Percentiles rank a stretch among this genome's conserved stretches.
These are phyloP conservation scores for Kodamaea alishanica DNA, from an alignment of 1,139 yeast genomes.

Conservation along the genomic window DNA sequence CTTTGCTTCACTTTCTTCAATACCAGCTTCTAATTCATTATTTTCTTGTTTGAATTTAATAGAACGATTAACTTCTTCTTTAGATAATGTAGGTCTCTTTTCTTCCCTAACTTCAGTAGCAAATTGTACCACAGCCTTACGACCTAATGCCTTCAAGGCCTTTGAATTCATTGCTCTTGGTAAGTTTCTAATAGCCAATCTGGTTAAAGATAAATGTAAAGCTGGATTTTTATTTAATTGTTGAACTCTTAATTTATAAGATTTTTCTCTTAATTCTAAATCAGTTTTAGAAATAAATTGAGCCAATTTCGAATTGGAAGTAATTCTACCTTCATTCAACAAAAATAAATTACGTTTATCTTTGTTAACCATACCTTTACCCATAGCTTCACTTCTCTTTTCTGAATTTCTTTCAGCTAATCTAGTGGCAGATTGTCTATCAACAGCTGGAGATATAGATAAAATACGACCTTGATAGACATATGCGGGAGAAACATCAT, in stretches of 20 bases:
- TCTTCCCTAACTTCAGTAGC: conserved; percentile 85
- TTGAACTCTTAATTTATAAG: conserved; percentile 80
- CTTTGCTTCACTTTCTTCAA: conserved; percentile 38
- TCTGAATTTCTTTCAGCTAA: conserved; percentile 71
- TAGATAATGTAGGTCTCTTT: conserved; percentile 77
- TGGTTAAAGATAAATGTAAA: conserved; percentile 83
- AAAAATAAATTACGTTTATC: conserved; percentile 84
- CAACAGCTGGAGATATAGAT: conserved; percentile 80
- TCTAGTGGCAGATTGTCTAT: conserved; percentile 76
- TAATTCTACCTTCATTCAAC: conserved; percentile 90
- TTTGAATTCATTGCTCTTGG: conserved; percentile 91
- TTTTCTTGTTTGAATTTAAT: conserved; percentile 52
- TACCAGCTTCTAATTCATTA: conserved; percentile 34
- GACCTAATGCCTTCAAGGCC: conserved; percentile 84
- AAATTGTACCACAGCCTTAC: conserved; percentile 92
- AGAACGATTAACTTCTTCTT: conserved; percentile 85
- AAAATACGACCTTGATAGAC: conserved; percentile 91
- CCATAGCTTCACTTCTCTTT: conserved; percentile 71
- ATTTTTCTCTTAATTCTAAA: conserved; percentile 82
- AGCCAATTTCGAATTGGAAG: conserved; percentile 77
- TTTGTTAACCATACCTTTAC: conserved; percentile 73
- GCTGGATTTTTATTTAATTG: conserved; percentile 89
- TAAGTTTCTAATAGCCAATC: conserved; percentile 88
- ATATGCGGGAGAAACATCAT: conserved; percentile 83
- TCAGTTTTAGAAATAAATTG: conserved; percentile 65